phyloP scores from a whole-genome alignment of 75 land plant genomes.

The Selaginella moellendorffii region DNA sequence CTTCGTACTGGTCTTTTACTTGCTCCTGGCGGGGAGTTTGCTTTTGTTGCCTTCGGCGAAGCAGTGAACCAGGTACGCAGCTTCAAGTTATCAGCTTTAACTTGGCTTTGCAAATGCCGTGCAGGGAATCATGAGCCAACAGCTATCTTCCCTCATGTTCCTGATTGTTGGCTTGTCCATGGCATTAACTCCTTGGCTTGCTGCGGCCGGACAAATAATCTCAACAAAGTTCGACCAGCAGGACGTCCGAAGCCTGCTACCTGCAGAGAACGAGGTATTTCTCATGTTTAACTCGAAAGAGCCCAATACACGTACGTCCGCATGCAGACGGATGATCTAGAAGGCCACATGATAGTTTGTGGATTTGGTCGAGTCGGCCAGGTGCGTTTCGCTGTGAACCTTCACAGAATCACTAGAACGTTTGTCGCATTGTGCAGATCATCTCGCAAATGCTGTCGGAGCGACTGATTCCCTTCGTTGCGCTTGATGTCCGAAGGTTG shows the following conservation, averaged over 20 bases:
- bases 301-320: background rate
- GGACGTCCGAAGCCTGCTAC: slow-evolving; percentile 87
- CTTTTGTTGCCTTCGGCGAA: slow-evolving; percentile 99
- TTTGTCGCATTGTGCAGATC: slow-evolving; percentile 38
- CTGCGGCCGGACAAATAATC: slow-evolving; percentile 89
- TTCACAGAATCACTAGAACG: background rate
- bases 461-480: slow-evolving; percentile 90
- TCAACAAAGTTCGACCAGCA: slow-evolving; percentile 93
- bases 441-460: slow-evolving; percentile 94
- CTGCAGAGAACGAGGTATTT: slow-evolving; percentile 76
- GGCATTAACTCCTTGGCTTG: slow-evolving; percentile 94
- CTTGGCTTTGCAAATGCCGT: too few relatives aligned
- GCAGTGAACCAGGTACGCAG: slow-evolving; percentile 84
- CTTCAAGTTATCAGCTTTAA: too few relatives aligned
- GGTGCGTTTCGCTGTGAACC: slow-evolving; percentile 27
- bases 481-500: slow-evolving; percentile 95
- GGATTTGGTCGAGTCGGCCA: slow-evolving; percentile 99
- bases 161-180: slow-evolving; percentile 90
- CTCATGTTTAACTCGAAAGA: background rate
- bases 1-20: slow-evolving; percentile 83
- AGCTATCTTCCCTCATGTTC: slow-evolving; percentile 81
- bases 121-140: slow-evolving; percentile 83
- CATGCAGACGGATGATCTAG: slow-evolving; percentile 90
- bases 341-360: slow-evolving; percentile 93
- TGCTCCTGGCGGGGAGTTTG: slow-evolving; percentile 99